Base-by-base conservation (phyloP, 352 stramenopile species). In the Globisporangium polare region DNA sequence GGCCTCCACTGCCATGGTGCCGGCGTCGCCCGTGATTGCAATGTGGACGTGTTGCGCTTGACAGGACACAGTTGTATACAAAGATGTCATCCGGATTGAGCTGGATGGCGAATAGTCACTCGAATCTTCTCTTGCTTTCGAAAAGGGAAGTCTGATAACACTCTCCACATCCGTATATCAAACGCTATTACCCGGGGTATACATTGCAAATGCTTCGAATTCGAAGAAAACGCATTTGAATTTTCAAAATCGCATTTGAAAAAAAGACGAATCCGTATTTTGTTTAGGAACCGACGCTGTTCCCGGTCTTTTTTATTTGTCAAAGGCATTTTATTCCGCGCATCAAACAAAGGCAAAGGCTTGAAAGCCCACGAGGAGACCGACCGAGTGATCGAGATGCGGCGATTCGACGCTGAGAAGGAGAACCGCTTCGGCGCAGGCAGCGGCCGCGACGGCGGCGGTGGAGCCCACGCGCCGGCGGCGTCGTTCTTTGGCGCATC, bases 321-420 rank as follows among this genome's bases (percentile, higher is more conserved):
- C 15, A 42, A 18, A 42, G 37, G 15, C 24, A 35, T 18, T 53
- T 53, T 53, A 37, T 31, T 13, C 18, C 15, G 29, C 47, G 18
- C 24, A n/a, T 46, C 46, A 24, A 13, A 12, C 15, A 7, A 42
- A 42, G 13, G 35, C 35, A 13, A 53, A 17, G n/a, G n/a, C n/a
- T n/a, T n/a, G n/a, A n/a, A n/a, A 53, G 15, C 12, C 9, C 24
- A 37, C 7, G 37, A 37, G 3, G 5, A 35, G 46, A 53, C 46
- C 29, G 12, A 60, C 22, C 53, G 46, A 18, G 18, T 10, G 20
- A 33, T n/a, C 24, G 9, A n/a, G 13, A 88, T 88, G 80, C 77
- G 76, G 51, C 78, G 78, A 43, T 83, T 83, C 46, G 78, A 90
- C 58, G 76, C 74, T 10, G 80, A 88, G 56, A 90, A 88, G 64